Evolutionary conservation across 768 basidiomycete genomes (phyloP), one percentile per base, ranked within the genome.

Genomic region (Mycena albidolilacea): DNA sequence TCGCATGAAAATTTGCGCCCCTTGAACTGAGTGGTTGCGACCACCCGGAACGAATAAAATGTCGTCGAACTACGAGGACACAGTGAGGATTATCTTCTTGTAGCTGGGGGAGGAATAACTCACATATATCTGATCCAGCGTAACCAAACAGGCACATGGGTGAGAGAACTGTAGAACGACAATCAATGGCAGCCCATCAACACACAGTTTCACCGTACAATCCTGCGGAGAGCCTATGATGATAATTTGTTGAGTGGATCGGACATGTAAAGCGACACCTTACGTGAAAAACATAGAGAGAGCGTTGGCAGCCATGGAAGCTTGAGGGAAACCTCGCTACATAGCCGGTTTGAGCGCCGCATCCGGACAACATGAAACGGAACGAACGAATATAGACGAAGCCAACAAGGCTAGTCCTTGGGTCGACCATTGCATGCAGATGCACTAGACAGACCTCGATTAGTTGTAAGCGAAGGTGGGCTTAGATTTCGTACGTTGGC

Each of bases 41-140:
- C 72, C 62, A 84, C 79, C 23, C 79, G 76, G 79, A 82, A 84
- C 7, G 79, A 82, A 72, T 85, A 86, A 75, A 83, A 86, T 64
- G 84, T 83, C 0, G 83, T 82, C 9, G 80, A 75, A 21, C 74
- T 75, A 48, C 4, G 21, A 15, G 14, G 38, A 30, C 2, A 30
- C 30, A 30, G 17, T 11, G 39, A 62, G 19, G 64, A 41, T 2
- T 23, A 23, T 23, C 23, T 23, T 35, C 63, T 41, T 11, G 5
- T 1, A 35, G 39, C 9, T 3, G 57, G 44, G 17, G 19, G 5
- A 38, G 9, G n/a, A 7, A 23, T 10, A 19, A 39, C 69, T 30
- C 37, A 80, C 64, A 85, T 78, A 79, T 81, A 86, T 19, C 82
- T 74, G 23, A 84, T 79, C 86, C 86, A 87, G 5, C 76, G 66